These are phyloP conservation scores for Xanthoconium stramineum DNA, from an alignment of 768 basidiomycete genomes.

Conservation along the genomic window DNA sequence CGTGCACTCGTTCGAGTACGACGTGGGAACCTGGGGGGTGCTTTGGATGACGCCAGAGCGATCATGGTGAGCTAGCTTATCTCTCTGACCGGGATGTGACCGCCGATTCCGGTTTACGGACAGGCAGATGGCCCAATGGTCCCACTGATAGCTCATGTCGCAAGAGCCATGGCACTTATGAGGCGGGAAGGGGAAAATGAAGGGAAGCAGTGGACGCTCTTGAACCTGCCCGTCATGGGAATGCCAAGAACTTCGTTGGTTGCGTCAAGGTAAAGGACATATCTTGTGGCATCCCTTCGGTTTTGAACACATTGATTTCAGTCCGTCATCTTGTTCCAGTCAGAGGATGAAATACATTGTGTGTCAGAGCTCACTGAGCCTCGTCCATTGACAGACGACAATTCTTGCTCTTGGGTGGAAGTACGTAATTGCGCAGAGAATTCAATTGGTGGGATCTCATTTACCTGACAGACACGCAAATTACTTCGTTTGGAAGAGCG, in stretches of 20 bases:
- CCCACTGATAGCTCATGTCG: slow-evolving; percentile 1
- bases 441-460: neutral
- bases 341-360: neutral
- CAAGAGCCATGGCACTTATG: neutral
- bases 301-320: neutral
- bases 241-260: neutral
- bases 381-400: neutral
- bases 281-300: too few relatives aligned
- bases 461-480: neutral
- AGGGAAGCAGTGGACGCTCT: neutral
- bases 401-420: neutral
- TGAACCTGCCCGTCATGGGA: neutral
- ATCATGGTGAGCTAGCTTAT: neutral
- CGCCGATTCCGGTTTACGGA: neutral
- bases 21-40: neutral
- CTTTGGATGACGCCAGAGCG: slow-evolving; percentile 4
- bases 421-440: neutral
- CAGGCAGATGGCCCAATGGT: neutral
- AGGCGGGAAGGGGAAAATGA: neutral
- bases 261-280: slow-evolving; percentile 5
- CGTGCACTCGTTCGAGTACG: slow-evolving; percentile 17
- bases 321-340: slow-evolving; percentile 6
- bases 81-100: neutral
- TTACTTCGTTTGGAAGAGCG: neutral
- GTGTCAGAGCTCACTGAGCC: neutral